Evolutionary conservation across 345 rosid genomes (phyloP).

Genomic region (Salix suchowensis): DNA sequence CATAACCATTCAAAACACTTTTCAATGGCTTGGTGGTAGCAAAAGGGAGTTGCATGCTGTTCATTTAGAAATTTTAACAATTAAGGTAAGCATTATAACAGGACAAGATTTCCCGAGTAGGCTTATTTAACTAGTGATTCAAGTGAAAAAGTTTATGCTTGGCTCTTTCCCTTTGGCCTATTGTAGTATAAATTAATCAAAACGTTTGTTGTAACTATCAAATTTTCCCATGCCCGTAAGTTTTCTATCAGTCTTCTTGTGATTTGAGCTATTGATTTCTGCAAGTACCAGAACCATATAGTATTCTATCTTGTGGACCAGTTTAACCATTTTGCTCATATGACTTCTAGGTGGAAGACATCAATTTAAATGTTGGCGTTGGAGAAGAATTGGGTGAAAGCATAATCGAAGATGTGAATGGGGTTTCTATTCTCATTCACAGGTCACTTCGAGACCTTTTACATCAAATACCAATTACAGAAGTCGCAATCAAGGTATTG

Average conservation of each 20-base stretch:
- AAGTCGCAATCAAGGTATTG: constrained; percentile 64
- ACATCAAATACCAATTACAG: constrained; percentile 75
- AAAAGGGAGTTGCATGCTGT: constrained; percentile 74
- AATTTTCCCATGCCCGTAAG: neutral
- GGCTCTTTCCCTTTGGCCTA: neutral
- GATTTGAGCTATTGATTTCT: neutral
- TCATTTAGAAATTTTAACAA: constrained; percentile 73
- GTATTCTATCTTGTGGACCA: constrained; percentile 3
- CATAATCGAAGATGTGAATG: constrained; percentile 86
- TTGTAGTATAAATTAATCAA: neutral
- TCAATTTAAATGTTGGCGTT: constrained; percentile 85
- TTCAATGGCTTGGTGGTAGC: constrained; percentile 76
- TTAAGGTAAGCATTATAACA: constrained; percentile 57
- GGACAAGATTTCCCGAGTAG: neutral
- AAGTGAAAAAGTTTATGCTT: neutral
- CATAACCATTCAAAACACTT: constrained; percentile 76
- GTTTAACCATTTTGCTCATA: neutral
- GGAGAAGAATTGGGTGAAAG: constrained; percentile 79
- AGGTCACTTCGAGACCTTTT: constrained; percentile 89
- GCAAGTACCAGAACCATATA: no score
- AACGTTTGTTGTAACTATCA: neutral
- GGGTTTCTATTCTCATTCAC: constrained; percentile 70
- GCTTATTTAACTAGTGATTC: constrained; percentile 1
- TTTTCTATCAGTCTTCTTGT: neutral
- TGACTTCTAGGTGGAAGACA: constrained; percentile 66